Evolutionary conservation across 2,329 filamentous ascomycete genomes (phyloP).

Genomic region (Cercospora berteroae): DNA sequence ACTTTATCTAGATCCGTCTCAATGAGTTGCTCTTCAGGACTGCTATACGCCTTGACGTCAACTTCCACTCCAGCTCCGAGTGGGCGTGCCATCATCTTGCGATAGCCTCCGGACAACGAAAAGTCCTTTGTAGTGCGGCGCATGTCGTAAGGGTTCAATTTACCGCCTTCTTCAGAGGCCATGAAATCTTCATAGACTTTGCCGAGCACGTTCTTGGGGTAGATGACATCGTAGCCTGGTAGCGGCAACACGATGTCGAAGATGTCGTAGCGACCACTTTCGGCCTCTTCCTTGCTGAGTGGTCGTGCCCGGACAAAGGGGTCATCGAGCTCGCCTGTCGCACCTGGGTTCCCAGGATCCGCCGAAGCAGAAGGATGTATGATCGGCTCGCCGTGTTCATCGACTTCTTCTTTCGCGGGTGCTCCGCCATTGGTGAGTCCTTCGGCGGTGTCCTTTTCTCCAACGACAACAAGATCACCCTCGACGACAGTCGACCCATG

Average conservation of each 20-base stretch:
- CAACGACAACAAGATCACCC: constrained; percentile 77
- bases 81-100: constrained; percentile 76
- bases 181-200: constrained; percentile 84
- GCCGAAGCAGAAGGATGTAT: constrained; percentile 53
- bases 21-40: constrained; percentile 78
- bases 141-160: constrained; percentile 82
- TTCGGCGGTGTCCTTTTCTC: constrained; percentile 54
- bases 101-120: constrained; percentile 83
- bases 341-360: constrained; percentile 11
- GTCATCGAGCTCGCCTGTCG: constrained; percentile 54
- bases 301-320: constrained; percentile 67
- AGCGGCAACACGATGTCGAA: constrained; percentile 87
- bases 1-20: constrained; percentile 79
- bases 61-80: constrained; percentile 55
- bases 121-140: constrained; percentile 80
- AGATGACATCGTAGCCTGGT: constrained; percentile 87
- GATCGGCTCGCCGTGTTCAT: constrained; percentile 65
- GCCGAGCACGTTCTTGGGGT: constrained; percentile 81
- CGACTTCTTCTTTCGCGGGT: constrained; percentile 45
- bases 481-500: constrained; percentile 72
- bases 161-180: constrained; percentile 72
- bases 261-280: constrained; percentile 72
- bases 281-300: constrained; percentile 73
- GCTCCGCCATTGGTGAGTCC: constrained; percentile 35
- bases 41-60: constrained; percentile 67